phyloP scores from a whole-genome alignment of 1,284 basidiomycete genomes.

The Ustilago esculenta region DNA sequence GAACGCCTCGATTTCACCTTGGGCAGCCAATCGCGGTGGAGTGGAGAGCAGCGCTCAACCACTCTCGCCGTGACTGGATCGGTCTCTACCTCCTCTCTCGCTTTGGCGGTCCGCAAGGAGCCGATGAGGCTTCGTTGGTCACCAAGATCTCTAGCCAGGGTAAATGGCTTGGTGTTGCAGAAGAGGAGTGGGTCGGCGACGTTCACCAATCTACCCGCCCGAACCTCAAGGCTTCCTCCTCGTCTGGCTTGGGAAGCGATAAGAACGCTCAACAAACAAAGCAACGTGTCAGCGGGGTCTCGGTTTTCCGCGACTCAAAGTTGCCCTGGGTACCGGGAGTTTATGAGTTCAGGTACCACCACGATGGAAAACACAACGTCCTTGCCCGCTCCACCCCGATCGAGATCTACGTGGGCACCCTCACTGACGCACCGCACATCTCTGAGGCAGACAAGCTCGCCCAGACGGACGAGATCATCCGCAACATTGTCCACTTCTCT shows the following conservation, averaged over 20 bases:
- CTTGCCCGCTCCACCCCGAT: slow-evolving; percentile 83
- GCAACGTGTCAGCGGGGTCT: slow-evolving; percentile 10
- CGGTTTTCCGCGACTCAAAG: slow-evolving; percentile 67
- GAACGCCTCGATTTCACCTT: slow-evolving; percentile 76
- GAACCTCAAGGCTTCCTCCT: too few relatives aligned
- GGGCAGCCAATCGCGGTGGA: slow-evolving; percentile 86
- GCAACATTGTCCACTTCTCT: slow-evolving; percentile 72
- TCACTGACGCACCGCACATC: slow-evolving; percentile 72
- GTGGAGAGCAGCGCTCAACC: slow-evolving; percentile 86
- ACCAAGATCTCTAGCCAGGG: slow-evolving; percentile 88
- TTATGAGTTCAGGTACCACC: slow-evolving; percentile 79
- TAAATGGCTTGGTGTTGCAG: slow-evolving; percentile 89
- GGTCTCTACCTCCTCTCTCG: slow-evolving; percentile 76
- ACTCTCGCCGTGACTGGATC: slow-evolving; percentile 96
- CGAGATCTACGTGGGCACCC: slow-evolving; percentile 83
- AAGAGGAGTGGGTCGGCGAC: slow-evolving; percentile 93
- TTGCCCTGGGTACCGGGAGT: slow-evolving; percentile 85
- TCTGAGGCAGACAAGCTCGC: slow-evolving; percentile 68
- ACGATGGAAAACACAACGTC: slow-evolving; percentile 87
- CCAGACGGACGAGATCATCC: slow-evolving; percentile 72
- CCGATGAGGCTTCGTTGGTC: slow-evolving; percentile 38
- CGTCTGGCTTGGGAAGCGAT: too few relatives aligned
- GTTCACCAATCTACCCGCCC: slow-evolving; percentile 63
- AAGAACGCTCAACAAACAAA: background rate
- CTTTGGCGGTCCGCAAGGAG: slow-evolving; percentile 32